Conservation (phyloP, 2,329 filamentous ascomycete species). For the Teratosphaeria destructans region DNA sequence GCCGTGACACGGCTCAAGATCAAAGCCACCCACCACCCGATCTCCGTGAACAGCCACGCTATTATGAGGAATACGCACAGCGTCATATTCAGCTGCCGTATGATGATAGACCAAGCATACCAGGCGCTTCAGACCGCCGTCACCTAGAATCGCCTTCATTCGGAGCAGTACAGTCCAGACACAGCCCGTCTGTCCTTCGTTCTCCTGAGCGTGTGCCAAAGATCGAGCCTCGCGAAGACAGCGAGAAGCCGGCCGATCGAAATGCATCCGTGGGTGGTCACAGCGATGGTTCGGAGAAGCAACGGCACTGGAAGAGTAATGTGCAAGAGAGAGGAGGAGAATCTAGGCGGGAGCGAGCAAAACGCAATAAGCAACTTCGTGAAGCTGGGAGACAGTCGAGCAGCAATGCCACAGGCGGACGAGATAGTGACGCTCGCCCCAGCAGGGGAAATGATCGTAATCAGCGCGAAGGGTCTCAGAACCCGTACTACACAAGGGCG, state of each 20-base stretch:
- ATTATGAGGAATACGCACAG: neutral
- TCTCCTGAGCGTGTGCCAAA: neutral
- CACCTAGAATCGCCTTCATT: neutral
- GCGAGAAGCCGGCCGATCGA: neutral
- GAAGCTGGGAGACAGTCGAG: neutral
- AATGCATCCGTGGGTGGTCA: neutral
- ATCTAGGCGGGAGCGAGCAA: neutral
- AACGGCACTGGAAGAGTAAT: neutral
- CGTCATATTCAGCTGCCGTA: neutral
- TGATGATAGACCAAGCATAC: neutral
- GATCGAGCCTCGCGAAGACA: neutral
- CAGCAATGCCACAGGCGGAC: neutral
- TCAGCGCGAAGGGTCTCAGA: neutral
- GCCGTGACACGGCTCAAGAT: neutral
- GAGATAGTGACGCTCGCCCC: neutral
- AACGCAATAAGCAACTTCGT: constrained; percentile 1
- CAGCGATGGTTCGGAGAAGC: neutral
- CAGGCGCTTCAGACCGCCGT: neutral
- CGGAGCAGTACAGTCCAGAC: neutral
- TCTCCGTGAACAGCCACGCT: neutral
- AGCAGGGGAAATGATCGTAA: neutral
- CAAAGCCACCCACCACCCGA: neutral
- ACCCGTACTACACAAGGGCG: neutral
- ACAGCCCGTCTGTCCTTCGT: neutral
- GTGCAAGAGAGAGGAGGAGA: neutral